Conservation (phyloP, 2,329 filamentous ascomycete species). For the Alternaria tenuissima region DNA sequence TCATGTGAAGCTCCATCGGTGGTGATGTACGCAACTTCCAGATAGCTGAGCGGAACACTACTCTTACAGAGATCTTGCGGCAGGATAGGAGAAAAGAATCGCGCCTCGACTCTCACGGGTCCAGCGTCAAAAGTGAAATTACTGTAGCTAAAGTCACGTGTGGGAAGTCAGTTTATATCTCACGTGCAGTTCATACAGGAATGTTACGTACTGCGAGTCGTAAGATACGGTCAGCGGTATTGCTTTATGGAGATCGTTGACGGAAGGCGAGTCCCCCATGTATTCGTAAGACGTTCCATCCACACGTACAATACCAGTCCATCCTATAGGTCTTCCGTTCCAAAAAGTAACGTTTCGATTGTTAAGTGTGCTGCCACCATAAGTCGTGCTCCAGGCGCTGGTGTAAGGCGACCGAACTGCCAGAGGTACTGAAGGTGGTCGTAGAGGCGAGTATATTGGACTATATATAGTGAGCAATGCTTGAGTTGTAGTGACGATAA, state of each 20-base stretch:
- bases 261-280: constrained; percentile 4
- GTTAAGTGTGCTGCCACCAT: neutral
- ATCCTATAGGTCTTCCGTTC: constrained; percentile 2
- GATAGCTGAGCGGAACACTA: neutral
- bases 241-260: neutral
- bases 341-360: constrained; percentile 3
- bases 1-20: neutral
- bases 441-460: neutral
- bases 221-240: constrained; percentile 1
- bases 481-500: neutral
- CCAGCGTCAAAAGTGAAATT: neutral
- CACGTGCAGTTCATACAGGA: too few species aligned
- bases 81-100: neutral
- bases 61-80: neutral
- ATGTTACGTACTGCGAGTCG: neutral
- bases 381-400: constrained; percentile 3
- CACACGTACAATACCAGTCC: constrained; percentile 1
- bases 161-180: too few species aligned
- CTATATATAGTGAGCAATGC: neutral
- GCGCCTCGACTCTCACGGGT: neutral
- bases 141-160: neutral
- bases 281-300: neutral
- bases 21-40: neutral
- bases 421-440: neutral
- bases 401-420: constrained; percentile 3